Conservation (phyloP, 2,329 filamentous ascomycete species). For the Fusarium hostae region DNA sequence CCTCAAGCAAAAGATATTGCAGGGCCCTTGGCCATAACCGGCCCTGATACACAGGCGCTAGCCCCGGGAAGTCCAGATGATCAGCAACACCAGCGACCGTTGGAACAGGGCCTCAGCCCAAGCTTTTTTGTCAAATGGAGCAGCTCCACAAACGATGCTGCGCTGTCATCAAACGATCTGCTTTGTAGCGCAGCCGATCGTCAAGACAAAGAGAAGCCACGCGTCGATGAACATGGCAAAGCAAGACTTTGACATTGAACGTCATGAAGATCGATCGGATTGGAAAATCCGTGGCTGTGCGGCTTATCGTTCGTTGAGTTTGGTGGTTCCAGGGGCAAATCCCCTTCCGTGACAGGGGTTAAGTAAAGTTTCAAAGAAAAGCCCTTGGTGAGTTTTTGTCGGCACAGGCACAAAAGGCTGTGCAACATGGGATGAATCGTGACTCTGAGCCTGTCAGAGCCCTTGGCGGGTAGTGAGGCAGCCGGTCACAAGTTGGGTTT, state of each 20-base stretch:
- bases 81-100: slow-evolving; percentile 32
- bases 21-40: background rate
- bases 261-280: background rate
- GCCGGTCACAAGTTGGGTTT: slow-evolving; percentile 25
- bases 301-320: slow-evolving; percentile 3
- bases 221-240: slow-evolving; percentile 7
- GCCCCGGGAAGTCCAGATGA: slow-evolving; percentile 12
- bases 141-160: slow-evolving; percentile 26
- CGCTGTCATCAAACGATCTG: slow-evolving; percentile 24
- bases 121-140: slow-evolving; percentile 27
- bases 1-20: slow-evolving; percentile 2
- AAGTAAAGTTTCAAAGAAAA: slow-evolving; percentile 36
- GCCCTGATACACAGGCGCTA: slow-evolving; percentile 7
- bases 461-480: slow-evolving; percentile 30
- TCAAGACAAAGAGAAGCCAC: slow-evolving; percentile 20
- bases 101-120: slow-evolving; percentile 18
- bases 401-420: slow-evolving; percentile 8
- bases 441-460: slow-evolving; percentile 13
- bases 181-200: slow-evolving; percentile 11
- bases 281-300: background rate
- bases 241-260: background rate
- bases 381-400: slow-evolving; percentile 9
- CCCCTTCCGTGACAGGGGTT: slow-evolving; percentile 19
- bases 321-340: slow-evolving; percentile 28
- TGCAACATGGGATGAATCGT: slow-evolving; percentile 41